A percentile compares a stretch with the other conserved stretches of the same genome.
phyloP scores from a whole-genome alignment of 2,329 filamentous ascomycete species.

The Pseudogymnoascus sp. region DNA sequence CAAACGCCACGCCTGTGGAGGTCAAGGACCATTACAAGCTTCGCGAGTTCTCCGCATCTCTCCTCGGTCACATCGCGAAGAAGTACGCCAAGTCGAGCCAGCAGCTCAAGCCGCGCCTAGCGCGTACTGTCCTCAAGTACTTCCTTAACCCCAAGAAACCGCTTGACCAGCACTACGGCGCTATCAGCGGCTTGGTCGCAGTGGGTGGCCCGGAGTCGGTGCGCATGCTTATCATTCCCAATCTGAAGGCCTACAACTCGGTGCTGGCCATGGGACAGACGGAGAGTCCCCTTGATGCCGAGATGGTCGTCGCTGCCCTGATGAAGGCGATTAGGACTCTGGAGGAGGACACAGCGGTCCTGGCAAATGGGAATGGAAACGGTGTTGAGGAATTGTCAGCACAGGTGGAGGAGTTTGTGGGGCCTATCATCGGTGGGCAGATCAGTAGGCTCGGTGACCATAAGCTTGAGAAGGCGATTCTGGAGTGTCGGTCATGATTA shows the following conservation, averaged over 20 bases:
- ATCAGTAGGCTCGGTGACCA: constrained; percentile 21
- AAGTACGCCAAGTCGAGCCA: constrained; percentile 77
- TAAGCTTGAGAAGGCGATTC: constrained; percentile 23
- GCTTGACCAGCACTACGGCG: constrained; percentile 79
- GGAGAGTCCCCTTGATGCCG: constrained; percentile 46
- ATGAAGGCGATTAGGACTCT: constrained; percentile 46
- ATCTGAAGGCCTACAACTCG: constrained; percentile 54
- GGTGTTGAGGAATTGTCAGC: constrained; percentile 15
- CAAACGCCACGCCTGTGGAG: constrained; percentile 42
- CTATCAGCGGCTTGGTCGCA: constrained; percentile 68
- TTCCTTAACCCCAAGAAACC: constrained; percentile 83
- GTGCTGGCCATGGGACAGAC: constrained; percentile 47
- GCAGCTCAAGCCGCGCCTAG: constrained; percentile 77
- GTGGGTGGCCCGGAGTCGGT: constrained; percentile 63
- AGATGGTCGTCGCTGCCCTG: constrained; percentile 50
- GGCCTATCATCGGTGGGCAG: constrained; percentile 22
- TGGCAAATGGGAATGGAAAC: constrained; percentile 18
- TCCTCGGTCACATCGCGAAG: constrained; percentile 68
- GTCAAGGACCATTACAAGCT: constrained; percentile 64
- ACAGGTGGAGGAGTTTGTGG: constrained; percentile 25
- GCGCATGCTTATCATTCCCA: constrained; percentile 56
- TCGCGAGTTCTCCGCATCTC: constrained; percentile 72
- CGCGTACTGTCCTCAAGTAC: constrained; percentile 84
- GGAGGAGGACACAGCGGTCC: constrained; percentile 29
- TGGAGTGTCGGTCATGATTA: constrained; percentile 15